Conservation (phyloP, 2,329 filamentous ascomycete genomes). For the Calonectria crousiana region DNA sequence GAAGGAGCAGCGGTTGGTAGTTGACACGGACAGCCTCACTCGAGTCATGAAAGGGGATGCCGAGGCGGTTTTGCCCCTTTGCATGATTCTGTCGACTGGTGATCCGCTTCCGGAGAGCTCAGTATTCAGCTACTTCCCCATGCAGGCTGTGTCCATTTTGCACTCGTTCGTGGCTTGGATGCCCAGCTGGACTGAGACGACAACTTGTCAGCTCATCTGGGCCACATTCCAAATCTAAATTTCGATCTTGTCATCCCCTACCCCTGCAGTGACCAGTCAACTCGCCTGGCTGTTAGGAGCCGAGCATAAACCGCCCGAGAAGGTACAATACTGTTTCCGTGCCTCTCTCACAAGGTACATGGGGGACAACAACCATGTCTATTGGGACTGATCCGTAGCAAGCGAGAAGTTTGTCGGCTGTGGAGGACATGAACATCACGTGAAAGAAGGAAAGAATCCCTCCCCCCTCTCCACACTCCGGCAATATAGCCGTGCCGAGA, state of each 20-base stretch:
- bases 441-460: constrained; percentile 4
- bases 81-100: constrained; percentile 6
- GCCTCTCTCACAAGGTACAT: neutral
- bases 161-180: constrained; percentile 19
- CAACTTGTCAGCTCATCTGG: constrained; percentile 35
- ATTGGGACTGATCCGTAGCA: constrained; percentile 25
- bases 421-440: constrained; percentile 23
- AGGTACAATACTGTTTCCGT: constrained; percentile 8
- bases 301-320: constrained; percentile 17
- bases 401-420: constrained; percentile 25
- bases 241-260: constrained; percentile 31
- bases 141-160: neutral
- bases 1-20: neutral
- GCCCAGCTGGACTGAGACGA: constrained; percentile 26
- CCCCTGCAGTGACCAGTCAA: constrained; percentile 33
- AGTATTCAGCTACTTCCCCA: constrained; percentile 1
- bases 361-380: constrained; percentile 23
- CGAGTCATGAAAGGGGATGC: constrained; percentile 3
- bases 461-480: constrained; percentile 19
- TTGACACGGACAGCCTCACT: constrained; percentile 18
- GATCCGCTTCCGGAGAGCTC: neutral
- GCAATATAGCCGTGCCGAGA: constrained; percentile 20
- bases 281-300: constrained; percentile 15
- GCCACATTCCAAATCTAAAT: constrained; percentile 36
- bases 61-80: constrained; percentile 9